A percentile compares a stretch with the other conserved stretches of the same genome.
Conservation (phyloP, 2,329 filamentous ascomycete species). For the Grosmannia clavigera region DNA sequence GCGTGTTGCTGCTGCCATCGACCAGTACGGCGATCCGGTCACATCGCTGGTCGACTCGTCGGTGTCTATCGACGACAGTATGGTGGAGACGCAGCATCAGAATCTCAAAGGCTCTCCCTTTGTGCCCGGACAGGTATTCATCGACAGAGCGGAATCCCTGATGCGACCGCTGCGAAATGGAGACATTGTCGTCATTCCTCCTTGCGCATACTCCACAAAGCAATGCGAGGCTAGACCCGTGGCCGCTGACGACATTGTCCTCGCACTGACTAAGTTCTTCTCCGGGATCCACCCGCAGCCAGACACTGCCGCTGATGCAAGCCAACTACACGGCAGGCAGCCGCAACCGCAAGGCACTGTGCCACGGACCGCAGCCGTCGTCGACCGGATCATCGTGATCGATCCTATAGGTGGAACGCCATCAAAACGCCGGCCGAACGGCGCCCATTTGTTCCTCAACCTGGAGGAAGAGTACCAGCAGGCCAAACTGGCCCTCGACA, state of each 20-base stretch:
- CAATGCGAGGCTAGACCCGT: slow-evolving; percentile 25
- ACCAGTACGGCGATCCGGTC: slow-evolving; percentile 53
- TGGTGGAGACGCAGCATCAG: not conserved
- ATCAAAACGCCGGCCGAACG: slow-evolving; percentile 44
- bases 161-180: slow-evolving; percentile 55
- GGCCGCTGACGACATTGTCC: slow-evolving; percentile 49
- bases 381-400: slow-evolving; percentile 81
- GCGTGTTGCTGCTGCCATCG: slow-evolving; percentile 63
- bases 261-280: slow-evolving; percentile 67
- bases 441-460: slow-evolving; percentile 78
- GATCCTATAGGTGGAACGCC: slow-evolving; percentile 82
- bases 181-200: slow-evolving; percentile 56
- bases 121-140: slow-evolving; percentile 21
- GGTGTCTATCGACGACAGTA: slow-evolving; percentile 24
- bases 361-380: slow-evolving; percentile 35
- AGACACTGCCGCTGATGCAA: slow-evolving; percentile 16
- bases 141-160: slow-evolving; percentile 41
- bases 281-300: slow-evolving; percentile 42
- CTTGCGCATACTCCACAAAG: slow-evolving; percentile 29
- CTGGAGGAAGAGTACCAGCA: slow-evolving; percentile 75
- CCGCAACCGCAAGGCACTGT: slow-evolving; percentile 14
- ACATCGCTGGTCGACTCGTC: slow-evolving; percentile 54
- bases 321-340: not conserved
- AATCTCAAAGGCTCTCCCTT: slow-evolving; percentile 18
- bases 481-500: slow-evolving; percentile 49